Conservation (phyloP, 2,329 filamentous ascomycete genomes). For the Stagonosporopsis chrysanthemi region DNA sequence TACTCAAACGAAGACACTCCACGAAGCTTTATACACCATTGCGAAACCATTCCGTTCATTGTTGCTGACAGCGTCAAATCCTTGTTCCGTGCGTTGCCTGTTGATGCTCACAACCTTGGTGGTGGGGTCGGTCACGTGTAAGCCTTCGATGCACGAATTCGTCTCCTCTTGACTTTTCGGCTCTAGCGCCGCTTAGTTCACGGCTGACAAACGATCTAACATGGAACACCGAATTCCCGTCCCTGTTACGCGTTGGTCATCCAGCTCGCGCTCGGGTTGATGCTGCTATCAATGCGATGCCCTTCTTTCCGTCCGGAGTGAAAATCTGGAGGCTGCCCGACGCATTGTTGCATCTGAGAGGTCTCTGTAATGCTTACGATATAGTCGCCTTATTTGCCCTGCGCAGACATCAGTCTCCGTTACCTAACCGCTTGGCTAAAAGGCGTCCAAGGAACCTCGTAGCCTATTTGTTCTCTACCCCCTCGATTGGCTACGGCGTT, state of each 20-base stretch:
- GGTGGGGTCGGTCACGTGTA: conserved; percentile 2
- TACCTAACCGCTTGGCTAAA: too few species aligned
- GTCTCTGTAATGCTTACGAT: too few species aligned
- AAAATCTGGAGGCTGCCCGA: too few species aligned
- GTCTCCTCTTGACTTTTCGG: not conserved
- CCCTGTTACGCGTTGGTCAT: not conserved
- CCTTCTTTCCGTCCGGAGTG: not conserved
- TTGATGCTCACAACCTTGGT: not conserved
- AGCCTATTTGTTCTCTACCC: too few species aligned
- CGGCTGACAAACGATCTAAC: conserved; percentile 6
- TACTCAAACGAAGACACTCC: not conserved
- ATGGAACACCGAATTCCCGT: conserved; percentile 10
- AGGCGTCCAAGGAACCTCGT: too few species aligned
- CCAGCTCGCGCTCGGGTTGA: conserved; percentile 7
- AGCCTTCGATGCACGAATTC: not conserved
- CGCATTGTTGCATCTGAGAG: not conserved
- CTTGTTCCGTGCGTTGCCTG: not conserved
- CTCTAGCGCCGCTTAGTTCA: not conserved
- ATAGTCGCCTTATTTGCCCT: too few species aligned
- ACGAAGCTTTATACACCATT: conserved; percentile 1
- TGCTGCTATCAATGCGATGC: not conserved
- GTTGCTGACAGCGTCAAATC: conserved; percentile 5
- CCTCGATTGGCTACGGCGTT: too few species aligned
- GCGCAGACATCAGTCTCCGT: too few species aligned
- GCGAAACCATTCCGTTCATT: not conserved